phyloP scores from a whole-genome alignment of 345 rosid species.

The Bruguiera parviflora region DNA sequence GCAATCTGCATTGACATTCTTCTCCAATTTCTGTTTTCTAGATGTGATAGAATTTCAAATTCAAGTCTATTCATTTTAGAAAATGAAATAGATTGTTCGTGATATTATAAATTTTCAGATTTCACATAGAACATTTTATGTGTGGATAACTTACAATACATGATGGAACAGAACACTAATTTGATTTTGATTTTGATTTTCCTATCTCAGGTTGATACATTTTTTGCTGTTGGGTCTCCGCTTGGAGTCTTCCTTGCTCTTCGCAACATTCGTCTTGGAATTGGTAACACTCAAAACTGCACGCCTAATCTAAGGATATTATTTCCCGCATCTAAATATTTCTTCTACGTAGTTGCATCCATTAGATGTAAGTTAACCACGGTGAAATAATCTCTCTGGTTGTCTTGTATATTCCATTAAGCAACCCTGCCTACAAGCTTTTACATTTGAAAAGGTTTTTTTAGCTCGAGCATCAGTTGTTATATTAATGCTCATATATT shows the following conservation, averaged over 20 bases:
- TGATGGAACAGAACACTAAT: constrained; percentile 8
- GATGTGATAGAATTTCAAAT: constrained; percentile 5
- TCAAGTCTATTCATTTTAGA: not conserved
- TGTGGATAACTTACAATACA: not conserved
- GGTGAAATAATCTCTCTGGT: too few species aligned
- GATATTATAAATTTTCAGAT: not conserved
- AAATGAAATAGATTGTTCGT: not conserved
- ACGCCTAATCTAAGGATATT: not conserved
- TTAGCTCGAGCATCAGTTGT: too few species aligned
- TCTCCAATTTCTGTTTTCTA: not conserved
- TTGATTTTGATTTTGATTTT: constrained; percentile 15
- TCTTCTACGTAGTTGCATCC: too few species aligned
- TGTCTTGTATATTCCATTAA: too few species aligned
- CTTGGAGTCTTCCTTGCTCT: constrained; percentile 97
- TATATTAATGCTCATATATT: not conserved
- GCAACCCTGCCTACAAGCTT: too few species aligned
- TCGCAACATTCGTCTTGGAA: constrained; percentile 83
- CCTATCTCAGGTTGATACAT: constrained; percentile 77
- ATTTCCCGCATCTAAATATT: not conserved
- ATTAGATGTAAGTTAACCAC: too few species aligned
- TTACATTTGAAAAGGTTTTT: too few species aligned
- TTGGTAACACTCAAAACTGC: constrained; percentile 44
- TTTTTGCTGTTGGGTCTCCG: constrained; percentile 98
- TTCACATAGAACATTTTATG: not conserved
- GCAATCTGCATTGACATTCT: not conserved